Percentiles rank a stretch among this genome's conserved stretches.
phyloP scores from a whole-genome alignment of 352 stramenopile species.

The Globisporangium nagaii region DNA sequence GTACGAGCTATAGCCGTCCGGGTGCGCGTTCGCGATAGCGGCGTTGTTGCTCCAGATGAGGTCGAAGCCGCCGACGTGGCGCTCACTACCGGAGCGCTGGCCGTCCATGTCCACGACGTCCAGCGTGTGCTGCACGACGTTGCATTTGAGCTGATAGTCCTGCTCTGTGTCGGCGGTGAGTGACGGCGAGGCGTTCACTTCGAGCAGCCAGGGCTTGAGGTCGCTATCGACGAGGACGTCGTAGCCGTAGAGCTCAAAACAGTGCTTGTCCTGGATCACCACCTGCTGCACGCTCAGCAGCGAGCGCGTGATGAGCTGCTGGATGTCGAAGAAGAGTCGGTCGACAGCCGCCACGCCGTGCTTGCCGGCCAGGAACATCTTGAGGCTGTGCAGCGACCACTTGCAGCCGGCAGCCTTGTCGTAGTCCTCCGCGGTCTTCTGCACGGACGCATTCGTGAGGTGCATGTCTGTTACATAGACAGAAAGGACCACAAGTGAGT shows the following conservation, averaged over 20 bases:
- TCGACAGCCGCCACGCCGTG: constrained; percentile 58
- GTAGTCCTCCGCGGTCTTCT: constrained; percentile 83
- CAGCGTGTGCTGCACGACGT: constrained; percentile 84
- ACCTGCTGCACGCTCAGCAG: constrained; percentile 78
- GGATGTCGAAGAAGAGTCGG: constrained; percentile 76
- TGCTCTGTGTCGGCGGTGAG: constrained; percentile 55
- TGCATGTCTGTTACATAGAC: constrained; percentile 78
- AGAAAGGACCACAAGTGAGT: neutral
- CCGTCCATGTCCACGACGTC: constrained; percentile 84
- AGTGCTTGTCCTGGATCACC: constrained; percentile 88
- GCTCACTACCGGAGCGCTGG: constrained; percentile 32
- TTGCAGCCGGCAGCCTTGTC: constrained; percentile 57
- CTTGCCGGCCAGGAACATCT: constrained; percentile 63
- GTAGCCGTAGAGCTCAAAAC: constrained; percentile 90
- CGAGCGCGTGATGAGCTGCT: constrained; percentile 80
- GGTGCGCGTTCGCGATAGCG: constrained; percentile 25
- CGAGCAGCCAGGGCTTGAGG: constrained; percentile 82
- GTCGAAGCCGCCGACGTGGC: constrained; percentile 63
- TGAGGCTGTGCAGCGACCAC: constrained; percentile 52
- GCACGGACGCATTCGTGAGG: constrained; percentile 91
- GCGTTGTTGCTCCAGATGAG: constrained; percentile 56
- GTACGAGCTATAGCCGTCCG: constrained; percentile 52
- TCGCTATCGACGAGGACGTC: constrained; percentile 83
- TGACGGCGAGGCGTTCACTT: constrained; percentile 79
- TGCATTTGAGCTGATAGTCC: constrained; percentile 84